Evolutionary conservation across 257 asterid genomes (phyloP), one percentile per base, ranked within the genome.

Genomic region (Solanum chiquidenum): DNA sequence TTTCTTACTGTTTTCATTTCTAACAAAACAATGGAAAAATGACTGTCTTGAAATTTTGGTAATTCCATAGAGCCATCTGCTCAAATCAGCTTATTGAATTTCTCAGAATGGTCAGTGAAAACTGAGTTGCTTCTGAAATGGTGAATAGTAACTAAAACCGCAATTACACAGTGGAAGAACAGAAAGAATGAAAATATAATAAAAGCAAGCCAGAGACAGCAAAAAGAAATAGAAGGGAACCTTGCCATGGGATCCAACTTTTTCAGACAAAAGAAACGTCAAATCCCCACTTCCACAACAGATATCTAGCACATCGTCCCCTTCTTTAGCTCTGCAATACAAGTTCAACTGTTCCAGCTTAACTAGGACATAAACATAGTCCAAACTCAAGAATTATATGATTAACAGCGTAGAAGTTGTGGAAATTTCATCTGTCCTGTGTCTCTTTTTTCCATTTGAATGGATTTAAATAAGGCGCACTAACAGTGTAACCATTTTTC

Each of bases 201-300:
- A 77, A 34, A 40, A 29, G 9, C n/a, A 73, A 72, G 35, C 73
- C 88, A 83, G 83, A 29, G 71, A 86, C 12, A 34, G 20, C 46
- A 29, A 35, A 52, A 55, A 60, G 40, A 83, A 76, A 62, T 75
- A 37, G 79, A 77, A 12, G 88, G 84, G 85, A 52, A 95, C 99
- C 96, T 96, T 91, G 90, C 99, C 98, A 62, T 42, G 86, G 55
- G 87, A 37, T 87, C 99, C 98, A 87, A 96, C 98, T 93, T 91
- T 96, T 89, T 95, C 95, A 23, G 97, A 95, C 88, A 96, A 73
- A 55, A 94, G 94, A 90, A 96, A 96, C 49, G 97, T 92, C 94
- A 95, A 90, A 92, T 96, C 99, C 80, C 99, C 98, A 91, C 97
- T 96, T 88, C 98, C 99, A 90, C 98, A 95, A 87, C 99, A 96